A percentile compares a stretch with the other conserved stretches of the same genome.
These are phyloP conservation scores for Xylariaceae sp. DNA, from an alignment of 2,329 filamentous ascomycete genomes.

Conservation along the genomic window DNA sequence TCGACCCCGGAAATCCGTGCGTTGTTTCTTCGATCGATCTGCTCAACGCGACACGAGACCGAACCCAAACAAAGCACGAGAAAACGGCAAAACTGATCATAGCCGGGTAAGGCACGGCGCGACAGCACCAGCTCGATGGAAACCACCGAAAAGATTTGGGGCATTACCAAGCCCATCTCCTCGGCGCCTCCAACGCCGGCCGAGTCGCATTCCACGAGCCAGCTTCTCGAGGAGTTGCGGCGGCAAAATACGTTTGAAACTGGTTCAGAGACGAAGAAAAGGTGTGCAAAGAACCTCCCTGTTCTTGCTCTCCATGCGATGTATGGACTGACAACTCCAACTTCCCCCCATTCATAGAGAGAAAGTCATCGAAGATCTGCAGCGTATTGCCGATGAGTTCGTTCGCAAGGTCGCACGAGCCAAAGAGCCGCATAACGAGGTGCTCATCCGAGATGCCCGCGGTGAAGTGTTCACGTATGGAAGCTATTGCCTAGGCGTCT, in stretches of 20 bases:
- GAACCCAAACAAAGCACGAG: background rate
- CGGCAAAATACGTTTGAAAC: constrained; percentile 88
- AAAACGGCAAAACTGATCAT: too few species aligned
- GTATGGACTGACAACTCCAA: constrained; percentile 30
- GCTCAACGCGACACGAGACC: background rate
- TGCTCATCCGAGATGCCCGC: constrained; percentile 74
- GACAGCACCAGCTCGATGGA: constrained; percentile 21
- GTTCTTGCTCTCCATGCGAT: background rate
- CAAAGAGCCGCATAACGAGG: constrained; percentile 66
- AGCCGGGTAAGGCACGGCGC: background rate
- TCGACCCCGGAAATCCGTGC: background rate
- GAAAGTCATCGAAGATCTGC: constrained; percentile 68
- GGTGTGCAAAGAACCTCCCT: constrained; percentile 44
- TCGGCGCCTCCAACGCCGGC: constrained; percentile 66
- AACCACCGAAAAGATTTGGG: constrained; percentile 37
- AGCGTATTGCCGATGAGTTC: constrained; percentile 78
- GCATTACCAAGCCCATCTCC: constrained; percentile 82
- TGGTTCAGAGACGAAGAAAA: constrained; percentile 73
- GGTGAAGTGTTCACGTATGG: constrained; percentile 95
- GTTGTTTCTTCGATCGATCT: background rate
- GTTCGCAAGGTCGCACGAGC: constrained; percentile 72
- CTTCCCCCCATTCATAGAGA: constrained; percentile 44
- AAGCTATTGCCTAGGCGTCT: constrained; percentile 90
- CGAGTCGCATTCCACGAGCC: constrained; percentile 71
- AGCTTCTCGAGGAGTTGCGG: constrained; percentile 78